Evolutionary conservation across 768 basidiomycete genomes (phyloP).

Genomic region (Lepiota brunneoincarnata): DNA sequence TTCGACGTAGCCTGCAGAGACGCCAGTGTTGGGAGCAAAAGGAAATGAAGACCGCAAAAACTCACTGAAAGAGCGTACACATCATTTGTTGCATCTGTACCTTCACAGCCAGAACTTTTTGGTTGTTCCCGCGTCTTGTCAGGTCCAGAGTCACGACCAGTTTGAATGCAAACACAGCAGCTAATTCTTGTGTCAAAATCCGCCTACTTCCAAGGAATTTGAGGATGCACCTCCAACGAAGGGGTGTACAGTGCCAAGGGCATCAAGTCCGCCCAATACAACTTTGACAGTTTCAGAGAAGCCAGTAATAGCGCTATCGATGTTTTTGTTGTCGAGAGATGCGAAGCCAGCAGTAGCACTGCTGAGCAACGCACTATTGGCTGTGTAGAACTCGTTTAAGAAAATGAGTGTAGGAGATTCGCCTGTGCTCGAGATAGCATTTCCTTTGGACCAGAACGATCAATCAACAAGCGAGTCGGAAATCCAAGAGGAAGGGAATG

Average conservation of each 20-base stretch:
- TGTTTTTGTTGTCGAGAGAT: constrained; percentile 13
- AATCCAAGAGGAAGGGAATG: too few species aligned
- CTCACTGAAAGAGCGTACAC: constrained; percentile 42
- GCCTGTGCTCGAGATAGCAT: background rate
- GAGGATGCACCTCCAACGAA: constrained; percentile 32
- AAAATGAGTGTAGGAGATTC: background rate
- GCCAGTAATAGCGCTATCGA: constrained; percentile 24
- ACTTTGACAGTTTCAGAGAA: too few species aligned
- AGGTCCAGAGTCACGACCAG: constrained; percentile 46
- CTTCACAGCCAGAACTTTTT: constrained; percentile 42
- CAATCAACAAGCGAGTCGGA: too few species aligned
- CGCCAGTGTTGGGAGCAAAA: background rate
- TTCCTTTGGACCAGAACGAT: too few species aligned
- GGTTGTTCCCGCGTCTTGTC: constrained; percentile 49
- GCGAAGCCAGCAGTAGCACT: constrained; percentile 12
- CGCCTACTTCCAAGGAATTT: background rate
- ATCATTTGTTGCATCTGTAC: constrained; percentile 52
- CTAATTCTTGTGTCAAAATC: too few species aligned
- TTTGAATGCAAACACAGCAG: constrained; percentile 45
- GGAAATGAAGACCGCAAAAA: background rate
- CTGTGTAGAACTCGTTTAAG: constrained; percentile 22
- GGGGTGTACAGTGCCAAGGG: constrained; percentile 33
- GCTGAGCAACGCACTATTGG: constrained; percentile 11
- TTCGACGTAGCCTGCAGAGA: constrained; percentile 25
- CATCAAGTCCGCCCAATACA: constrained; percentile 29